phyloP scores from a whole-genome alignment of 192 early-diverging fungal genomes.

The Linnemannia zychae region DNA sequence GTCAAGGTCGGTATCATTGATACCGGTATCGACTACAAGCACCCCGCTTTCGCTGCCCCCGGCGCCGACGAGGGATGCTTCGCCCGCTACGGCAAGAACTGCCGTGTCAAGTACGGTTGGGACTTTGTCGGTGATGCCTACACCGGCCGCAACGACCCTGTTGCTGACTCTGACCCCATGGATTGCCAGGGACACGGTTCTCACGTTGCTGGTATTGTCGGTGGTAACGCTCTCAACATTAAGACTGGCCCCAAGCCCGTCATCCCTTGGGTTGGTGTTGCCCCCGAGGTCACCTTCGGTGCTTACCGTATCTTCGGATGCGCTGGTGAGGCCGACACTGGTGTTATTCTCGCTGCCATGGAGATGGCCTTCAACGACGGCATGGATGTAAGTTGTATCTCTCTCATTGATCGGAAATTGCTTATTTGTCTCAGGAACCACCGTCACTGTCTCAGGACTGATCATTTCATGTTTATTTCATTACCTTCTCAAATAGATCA shows the following conservation, averaged over 20 bases:
- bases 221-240: constrained; percentile 48
- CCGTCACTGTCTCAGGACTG: not conserved
- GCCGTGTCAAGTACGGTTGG: constrained; percentile 70
- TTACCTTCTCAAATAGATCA: constrained; percentile 52
- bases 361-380: constrained; percentile 61
- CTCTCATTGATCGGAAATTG: not conserved
- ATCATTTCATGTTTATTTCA: not conserved
- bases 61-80: constrained; percentile 63
- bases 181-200: constrained; percentile 69
- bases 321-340: constrained; percentile 58
- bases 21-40: constrained; percentile 69
- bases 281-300: constrained; percentile 79
- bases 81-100: constrained; percentile 68
- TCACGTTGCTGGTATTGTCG: constrained; percentile 66
- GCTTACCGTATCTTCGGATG: constrained; percentile 80
- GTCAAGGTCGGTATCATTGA: constrained; percentile 73
- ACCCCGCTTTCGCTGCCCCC: constrained; percentile 72
- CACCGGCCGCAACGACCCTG: constrained; percentile 55
- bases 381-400: constrained; percentile 70
- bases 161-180: constrained; percentile 58
- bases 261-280: constrained; percentile 68
- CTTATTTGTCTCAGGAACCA: too few relatives aligned
- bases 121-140: constrained; percentile 72
- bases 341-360: constrained; percentile 72
- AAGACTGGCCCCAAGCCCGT: constrained; percentile 26